A percentile compares a stretch with the other conserved stretches of the same genome.
Evolutionary conservation across 2,329 filamentous ascomycete genomes (phyloP).

Genomic region (Ophiostoma piceae): DNA sequence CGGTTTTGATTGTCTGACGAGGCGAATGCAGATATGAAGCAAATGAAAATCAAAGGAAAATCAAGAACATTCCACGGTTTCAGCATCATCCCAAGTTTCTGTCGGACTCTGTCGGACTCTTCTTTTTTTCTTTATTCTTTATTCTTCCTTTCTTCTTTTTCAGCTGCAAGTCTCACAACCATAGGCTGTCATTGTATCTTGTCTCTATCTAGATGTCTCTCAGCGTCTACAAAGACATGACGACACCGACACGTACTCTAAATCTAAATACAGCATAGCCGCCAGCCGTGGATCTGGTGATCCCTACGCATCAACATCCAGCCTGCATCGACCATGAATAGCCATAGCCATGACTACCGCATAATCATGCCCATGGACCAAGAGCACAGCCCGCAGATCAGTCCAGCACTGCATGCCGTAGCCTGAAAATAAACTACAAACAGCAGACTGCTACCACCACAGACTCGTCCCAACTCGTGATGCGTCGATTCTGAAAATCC

Average conservation of each 20-base stretch:
- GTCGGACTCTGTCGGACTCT: not conserved
- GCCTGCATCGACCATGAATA: too few species aligned
- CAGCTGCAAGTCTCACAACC: not conserved
- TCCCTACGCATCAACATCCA: not conserved
- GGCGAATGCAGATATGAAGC: too few species aligned
- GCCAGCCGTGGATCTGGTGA: slow-evolving; percentile 2
- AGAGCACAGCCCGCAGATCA: not conserved
- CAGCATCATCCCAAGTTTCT: not conserved
- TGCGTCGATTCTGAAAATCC: not conserved
- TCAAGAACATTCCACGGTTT: not conserved
- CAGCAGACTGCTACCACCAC: not conserved
- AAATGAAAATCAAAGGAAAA: too few species aligned
- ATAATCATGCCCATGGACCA: not conserved
- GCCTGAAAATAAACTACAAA: not conserved
- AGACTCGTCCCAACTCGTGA: not conserved
- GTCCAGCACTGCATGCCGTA: not conserved
- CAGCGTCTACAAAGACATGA: not conserved
- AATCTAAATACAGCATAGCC: not conserved
- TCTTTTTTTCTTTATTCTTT: not conserved
- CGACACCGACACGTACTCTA: not conserved
- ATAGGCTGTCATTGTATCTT: not conserved
- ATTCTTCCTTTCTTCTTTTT: not conserved
- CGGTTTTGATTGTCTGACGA: too few species aligned
- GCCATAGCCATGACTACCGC: too few species aligned
- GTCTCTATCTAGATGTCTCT: not conserved